Percentiles rank a stretch among this genome's conserved stretches.
phyloP scores from a whole-genome alignment of 345 rosid species.

The rapeseed (Brassica napus) region Da-Ae NC_063444.1:9602501-9603000 shows the following conservation, averaged over 20 bases:
- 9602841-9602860: conserved; percentile 87
- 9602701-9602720: background rate
- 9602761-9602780: conserved; percentile 59
- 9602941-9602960: background rate
- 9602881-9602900: background rate
- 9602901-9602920: background rate
- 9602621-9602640: too few species aligned
- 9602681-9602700: background rate
- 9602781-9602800: conserved; percentile 89
- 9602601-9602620: background rate
- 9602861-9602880: conserved; percentile 24
- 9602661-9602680: background rate
- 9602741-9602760: conserved; percentile 5
- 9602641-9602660: background rate
- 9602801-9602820: conserved; percentile 80
- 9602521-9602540: conserved; percentile 82
- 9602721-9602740: background rate
- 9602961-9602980: background rate
- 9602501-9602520: conserved; percentile 81
- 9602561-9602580: conserved; percentile 92
- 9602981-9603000: background rate
- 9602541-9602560: conserved; percentile 77
- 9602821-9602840: conserved; percentile 88
- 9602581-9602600: conserved; percentile 54
- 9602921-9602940: background rate